These are phyloP conservation scores for Talaromyces sp. DNA, from an alignment of 2,329 filamentous ascomycete genomes.

Conservation along the genomic window DNA sequence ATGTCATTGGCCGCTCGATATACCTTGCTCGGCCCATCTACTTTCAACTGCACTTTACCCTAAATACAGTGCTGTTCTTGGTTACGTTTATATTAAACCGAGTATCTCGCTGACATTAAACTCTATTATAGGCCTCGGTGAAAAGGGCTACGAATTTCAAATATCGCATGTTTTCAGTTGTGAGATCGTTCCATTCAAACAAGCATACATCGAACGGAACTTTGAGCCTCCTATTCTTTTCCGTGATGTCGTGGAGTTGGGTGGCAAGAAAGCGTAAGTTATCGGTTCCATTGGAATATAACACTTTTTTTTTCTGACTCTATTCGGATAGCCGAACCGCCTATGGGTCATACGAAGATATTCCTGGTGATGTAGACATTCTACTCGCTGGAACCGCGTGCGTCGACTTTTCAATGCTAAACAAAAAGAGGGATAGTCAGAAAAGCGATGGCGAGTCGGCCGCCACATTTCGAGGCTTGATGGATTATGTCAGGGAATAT, in stretches of 20 bases:
- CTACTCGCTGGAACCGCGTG: constrained; percentile 75
- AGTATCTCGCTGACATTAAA: neutral
- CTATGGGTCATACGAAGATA: constrained; percentile 60
- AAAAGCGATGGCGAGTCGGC: constrained; percentile 64
- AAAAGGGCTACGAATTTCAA: constrained; percentile 38
- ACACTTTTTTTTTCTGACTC: no score
- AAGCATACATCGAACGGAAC: constrained; percentile 66
- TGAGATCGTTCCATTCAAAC: constrained; percentile 66
- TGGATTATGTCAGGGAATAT: constrained; percentile 58
- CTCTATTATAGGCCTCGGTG: constrained; percentile 21
- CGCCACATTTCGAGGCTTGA: constrained; percentile 65
- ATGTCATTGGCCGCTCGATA: no score
- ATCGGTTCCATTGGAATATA: neutral
- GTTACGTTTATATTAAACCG: no score
- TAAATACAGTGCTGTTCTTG: no score
- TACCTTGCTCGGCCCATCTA: no score
- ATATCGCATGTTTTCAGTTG: constrained; percentile 63
- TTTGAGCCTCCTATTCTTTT: constrained; percentile 58
- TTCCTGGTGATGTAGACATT: constrained; percentile 64
- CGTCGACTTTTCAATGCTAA: constrained; percentile 72
- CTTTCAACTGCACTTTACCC: no score
- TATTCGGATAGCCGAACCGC: constrained; percentile 68
- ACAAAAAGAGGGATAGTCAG: constrained; percentile 57
- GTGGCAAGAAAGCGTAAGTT: constrained; percentile 52
- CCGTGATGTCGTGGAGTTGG: constrained; percentile 62